These are phyloP conservation scores for Vanrija sp. DNA, from an alignment of 1,284 basidiomycete species.

Conservation along the genomic window DNA sequence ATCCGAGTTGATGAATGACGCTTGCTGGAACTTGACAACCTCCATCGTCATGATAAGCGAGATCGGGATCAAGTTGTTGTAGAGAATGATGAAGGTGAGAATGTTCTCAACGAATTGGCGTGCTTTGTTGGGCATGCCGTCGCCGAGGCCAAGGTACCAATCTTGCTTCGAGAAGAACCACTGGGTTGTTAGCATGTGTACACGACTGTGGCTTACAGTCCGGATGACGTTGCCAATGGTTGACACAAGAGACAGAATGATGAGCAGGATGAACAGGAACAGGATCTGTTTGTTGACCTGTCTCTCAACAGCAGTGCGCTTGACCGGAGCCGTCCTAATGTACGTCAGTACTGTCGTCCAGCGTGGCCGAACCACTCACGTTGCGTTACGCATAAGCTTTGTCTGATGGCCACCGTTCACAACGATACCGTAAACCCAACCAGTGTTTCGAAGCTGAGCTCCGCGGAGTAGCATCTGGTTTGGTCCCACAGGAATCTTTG, in stretches of 20 bases:
- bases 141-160: conserved; percentile 66
- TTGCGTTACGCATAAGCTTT: conserved; percentile 90
- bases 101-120: conserved; percentile 86
- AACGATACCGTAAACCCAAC: conserved; percentile 90
- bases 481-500: conserved; percentile 84
- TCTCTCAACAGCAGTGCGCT: conserved; percentile 90
- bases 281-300: conserved; percentile 97
- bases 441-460: conserved; percentile 92
- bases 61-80: conserved; percentile 99
- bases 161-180: conserved; percentile 79
- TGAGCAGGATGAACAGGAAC: conserved; percentile 85
- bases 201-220: conserved; percentile 46
- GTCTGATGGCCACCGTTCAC: conserved; percentile 98
- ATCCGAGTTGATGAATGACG: conserved; percentile 93
- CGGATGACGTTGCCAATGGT: conserved; percentile 88
- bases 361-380: conserved; percentile 56
- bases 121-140: conserved; percentile 55
- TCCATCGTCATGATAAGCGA: conserved; percentile 99
- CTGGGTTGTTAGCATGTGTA: conserved; percentile 25
- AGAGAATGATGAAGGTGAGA: conserved; percentile 95
- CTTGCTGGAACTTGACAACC: conserved; percentile 97
- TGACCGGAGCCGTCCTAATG: conserved; percentile 83
- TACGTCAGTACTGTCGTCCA: neutral
- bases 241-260: conserved; percentile 83
- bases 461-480: conserved; percentile 92